Conservation (phyloP, 2,329 filamentous ascomycete species). For the Sclerotinia trifoliorum region DNA sequence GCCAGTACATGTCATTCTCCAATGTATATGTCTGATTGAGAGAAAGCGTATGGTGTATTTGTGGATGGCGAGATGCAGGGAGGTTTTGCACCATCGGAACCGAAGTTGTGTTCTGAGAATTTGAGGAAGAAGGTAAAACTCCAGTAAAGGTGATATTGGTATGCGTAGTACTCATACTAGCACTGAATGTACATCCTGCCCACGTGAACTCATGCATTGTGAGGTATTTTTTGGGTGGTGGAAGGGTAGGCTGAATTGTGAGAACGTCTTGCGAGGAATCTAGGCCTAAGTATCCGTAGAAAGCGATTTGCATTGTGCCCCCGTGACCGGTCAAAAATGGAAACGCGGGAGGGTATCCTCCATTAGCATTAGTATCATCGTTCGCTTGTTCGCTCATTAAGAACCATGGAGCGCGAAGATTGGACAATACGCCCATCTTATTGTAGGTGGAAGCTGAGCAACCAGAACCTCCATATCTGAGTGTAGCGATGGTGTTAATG, state of each 20-base stretch:
- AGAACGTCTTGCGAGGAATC: slow-evolving; percentile 58
- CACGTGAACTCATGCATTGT: slow-evolving; percentile 33
- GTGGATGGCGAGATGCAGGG: slow-evolving; percentile 40
- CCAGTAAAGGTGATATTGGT: slow-evolving; percentile 51
- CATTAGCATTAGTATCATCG: slow-evolving; percentile 58
- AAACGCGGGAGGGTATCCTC: slow-evolving; percentile 66
- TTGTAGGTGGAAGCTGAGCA: slow-evolving; percentile 68
- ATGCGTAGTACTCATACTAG: slow-evolving; percentile 42
- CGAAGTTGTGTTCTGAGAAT: slow-evolving; percentile 35
- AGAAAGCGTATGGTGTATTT: slow-evolving; percentile 42
- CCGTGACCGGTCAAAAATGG: slow-evolving; percentile 72
- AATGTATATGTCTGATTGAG: slow-evolving; percentile 50
- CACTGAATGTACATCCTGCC: slow-evolving; percentile 20
- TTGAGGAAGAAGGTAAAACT: slow-evolving; percentile 42
- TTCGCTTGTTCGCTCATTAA: slow-evolving; percentile 68
- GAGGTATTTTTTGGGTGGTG: slow-evolving; percentile 53
- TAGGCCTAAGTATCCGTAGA: slow-evolving; percentile 67
- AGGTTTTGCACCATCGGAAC: slow-evolving; percentile 49
- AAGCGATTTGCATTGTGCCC: slow-evolving; percentile 64
- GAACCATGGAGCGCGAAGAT: slow-evolving; percentile 65
- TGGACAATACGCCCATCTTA: slow-evolving; percentile 61
- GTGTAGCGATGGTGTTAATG: slow-evolving; percentile 66
- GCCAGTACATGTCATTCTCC: slow-evolving; percentile 53
- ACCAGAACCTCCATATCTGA: slow-evolving; percentile 62
- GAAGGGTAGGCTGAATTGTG: slow-evolving; percentile 62